phyloP scores from a whole-genome alignment of 1,139 yeast species.

The Yarrowia galli region DNA sequence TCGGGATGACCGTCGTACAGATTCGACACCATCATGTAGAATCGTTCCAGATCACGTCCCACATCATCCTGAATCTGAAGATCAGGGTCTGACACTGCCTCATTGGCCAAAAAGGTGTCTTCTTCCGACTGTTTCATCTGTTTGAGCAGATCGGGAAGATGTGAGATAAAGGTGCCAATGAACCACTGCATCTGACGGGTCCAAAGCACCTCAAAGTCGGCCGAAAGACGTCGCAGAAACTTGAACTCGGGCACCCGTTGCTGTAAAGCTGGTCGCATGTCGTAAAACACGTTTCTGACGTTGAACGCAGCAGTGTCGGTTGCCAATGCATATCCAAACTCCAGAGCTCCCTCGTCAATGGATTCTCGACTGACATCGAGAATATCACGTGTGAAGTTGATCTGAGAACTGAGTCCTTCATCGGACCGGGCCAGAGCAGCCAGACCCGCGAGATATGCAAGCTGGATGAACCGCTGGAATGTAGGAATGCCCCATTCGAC shows the following conservation, averaged over 20 bases:
- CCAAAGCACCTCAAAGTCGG: constrained; percentile 43
- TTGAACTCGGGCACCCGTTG: constrained; percentile 52
- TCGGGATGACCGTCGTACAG: constrained; percentile 69
- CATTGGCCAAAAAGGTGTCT: constrained; percentile 66
- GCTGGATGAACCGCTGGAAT: constrained; percentile 63
- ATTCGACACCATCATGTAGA: constrained; percentile 78
- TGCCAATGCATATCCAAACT: constrained; percentile 71
- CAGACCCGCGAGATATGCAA: constrained; percentile 69
- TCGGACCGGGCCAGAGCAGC: constrained; percentile 72
- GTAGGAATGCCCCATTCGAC: constrained; percentile 48
- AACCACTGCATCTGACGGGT: constrained; percentile 52
- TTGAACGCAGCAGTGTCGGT: constrained; percentile 63
- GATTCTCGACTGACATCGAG: constrained; percentile 58
- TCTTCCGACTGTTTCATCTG: constrained; percentile 87
- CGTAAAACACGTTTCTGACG: constrained; percentile 54
- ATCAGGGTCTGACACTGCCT: constrained; percentile 16
- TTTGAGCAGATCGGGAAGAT: constrained; percentile 80
- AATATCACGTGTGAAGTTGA: constrained; percentile 56
- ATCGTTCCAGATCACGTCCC: constrained; percentile 85
- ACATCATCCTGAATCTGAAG: constrained; percentile 47
- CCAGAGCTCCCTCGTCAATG: constrained; percentile 77
- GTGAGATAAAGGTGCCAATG: constrained; percentile 67
- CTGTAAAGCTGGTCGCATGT: constrained; percentile 71
- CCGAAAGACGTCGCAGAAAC: constrained; percentile 40
- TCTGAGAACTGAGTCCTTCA: constrained; percentile 40